Evolutionary conservation across 164 flowering plant species (phyloP).

Genomic region (Pachysandra terminalis): DNA sequence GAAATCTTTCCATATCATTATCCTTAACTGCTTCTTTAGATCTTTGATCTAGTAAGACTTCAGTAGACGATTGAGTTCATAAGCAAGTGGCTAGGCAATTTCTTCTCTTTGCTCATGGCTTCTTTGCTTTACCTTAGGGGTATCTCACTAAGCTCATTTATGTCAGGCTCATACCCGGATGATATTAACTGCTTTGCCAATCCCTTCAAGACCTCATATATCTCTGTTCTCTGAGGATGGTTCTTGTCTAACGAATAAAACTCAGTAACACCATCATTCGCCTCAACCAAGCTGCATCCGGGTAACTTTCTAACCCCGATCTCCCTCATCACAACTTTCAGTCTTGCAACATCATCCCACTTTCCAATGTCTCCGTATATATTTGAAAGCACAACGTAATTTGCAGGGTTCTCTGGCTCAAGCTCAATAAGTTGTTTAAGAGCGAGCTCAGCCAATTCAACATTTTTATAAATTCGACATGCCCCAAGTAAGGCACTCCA

Average conservation of each 20-base stretch:
- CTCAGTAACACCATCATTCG: slow-evolving; percentile 39
- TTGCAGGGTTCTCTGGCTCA: slow-evolving; percentile 63
- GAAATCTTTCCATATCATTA: too few relatives aligned
- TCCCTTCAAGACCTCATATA: slow-evolving; percentile 42
- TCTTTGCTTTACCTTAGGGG: not conserved
- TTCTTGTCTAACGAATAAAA: slow-evolving; percentile 61
- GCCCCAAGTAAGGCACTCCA: slow-evolving; percentile 76
- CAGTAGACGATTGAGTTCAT: too few relatives aligned
- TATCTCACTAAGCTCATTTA: slow-evolving; percentile 16
- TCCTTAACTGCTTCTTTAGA: too few relatives aligned
- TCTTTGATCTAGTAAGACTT: too few relatives aligned
- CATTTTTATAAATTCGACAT: slow-evolving; percentile 48
- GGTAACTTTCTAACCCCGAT: slow-evolving; percentile 50
- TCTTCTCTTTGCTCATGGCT: too few relatives aligned
- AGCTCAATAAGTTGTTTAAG: slow-evolving; percentile 42
- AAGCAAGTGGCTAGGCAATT: too few relatives aligned
- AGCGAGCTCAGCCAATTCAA: slow-evolving; percentile 54
- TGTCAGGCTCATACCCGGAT: slow-evolving; percentile 25
- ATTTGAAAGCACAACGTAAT: slow-evolving; percentile 61
- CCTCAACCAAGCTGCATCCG: slow-evolving; percentile 64
- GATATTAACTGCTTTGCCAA: slow-evolving; percentile 38
- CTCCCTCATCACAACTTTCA: slow-evolving; percentile 57
- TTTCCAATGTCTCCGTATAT: slow-evolving; percentile 50
- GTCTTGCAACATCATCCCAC: slow-evolving; percentile 50
- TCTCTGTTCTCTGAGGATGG: slow-evolving; percentile 42